Evolutionary conservation across 176 grass and related monocot species (phyloP).

Genomic region (Alloteropsis semialata): DNA sequence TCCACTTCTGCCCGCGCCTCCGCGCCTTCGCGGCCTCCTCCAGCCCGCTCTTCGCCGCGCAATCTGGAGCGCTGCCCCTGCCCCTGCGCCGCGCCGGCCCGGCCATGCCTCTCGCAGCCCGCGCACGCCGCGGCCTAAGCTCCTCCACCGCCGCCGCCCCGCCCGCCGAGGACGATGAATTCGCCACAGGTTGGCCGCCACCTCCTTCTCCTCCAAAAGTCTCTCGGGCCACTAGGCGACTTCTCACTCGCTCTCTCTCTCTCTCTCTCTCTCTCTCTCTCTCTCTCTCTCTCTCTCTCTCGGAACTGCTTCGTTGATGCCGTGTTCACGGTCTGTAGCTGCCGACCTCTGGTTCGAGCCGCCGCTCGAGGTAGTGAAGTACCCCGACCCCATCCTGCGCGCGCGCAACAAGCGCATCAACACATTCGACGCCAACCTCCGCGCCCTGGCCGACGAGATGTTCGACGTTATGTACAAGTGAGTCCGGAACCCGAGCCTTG

Average conservation of each 20-base stretch:
- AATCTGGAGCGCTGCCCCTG: background rate
- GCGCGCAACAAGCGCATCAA: constrained; percentile 84
- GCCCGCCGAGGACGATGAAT: constrained; percentile 42
- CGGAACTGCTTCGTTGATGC: background rate
- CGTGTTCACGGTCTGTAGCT: constrained; percentile 43
- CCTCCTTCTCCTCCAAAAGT: background rate
- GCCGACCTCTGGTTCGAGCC: constrained; percentile 74
- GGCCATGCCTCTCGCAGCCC: constrained; percentile 32
- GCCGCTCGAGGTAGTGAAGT: constrained; percentile 77
- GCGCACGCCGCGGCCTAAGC: constrained; percentile 40
- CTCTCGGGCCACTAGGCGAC: background rate
- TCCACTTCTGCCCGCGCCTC: constrained; percentile 26
- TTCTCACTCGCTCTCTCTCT: background rate
- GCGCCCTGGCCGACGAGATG: constrained; percentile 70
- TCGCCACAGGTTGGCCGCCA: constrained; percentile 55
- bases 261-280: background rate
- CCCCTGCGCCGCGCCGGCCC: constrained; percentile 9
- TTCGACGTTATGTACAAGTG: constrained; percentile 99
- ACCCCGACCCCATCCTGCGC: constrained; percentile 79
- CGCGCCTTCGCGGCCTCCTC: constrained; percentile 13
- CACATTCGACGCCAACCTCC: constrained; percentile 70
- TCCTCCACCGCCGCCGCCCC: constrained; percentile 10
- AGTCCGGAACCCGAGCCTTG: constrained; percentile 8
- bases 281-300: background rate
- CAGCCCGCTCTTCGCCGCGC: constrained; percentile 20